Percentiles rank a stretch among this genome's conserved stretches.
Conservation (phyloP, 2,329 filamentous ascomycete species). For the Aspergillus vadensis region DNA sequence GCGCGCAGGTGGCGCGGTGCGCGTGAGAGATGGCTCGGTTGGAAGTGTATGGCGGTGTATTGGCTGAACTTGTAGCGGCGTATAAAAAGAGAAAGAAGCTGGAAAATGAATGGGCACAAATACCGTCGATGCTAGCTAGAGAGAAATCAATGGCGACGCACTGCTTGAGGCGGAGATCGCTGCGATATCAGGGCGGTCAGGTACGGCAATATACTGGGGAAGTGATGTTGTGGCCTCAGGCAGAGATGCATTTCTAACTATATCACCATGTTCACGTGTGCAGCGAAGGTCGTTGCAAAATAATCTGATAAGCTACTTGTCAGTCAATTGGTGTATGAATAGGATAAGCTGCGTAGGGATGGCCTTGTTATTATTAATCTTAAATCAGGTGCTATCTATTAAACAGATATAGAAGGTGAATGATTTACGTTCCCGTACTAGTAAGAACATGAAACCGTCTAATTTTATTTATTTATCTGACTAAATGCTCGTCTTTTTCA, state of each 20-base stretch:
- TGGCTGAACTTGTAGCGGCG: not conserved
- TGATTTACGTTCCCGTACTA: too few species aligned
- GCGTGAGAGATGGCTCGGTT: slow-evolving; percentile 12
- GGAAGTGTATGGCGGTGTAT: not conserved
- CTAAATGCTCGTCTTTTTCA: too few species aligned
- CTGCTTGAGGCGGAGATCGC: slow-evolving; percentile 9
- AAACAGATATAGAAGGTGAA: too few species aligned
- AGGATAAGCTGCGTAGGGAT: too few species aligned
- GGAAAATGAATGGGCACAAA: not conserved
- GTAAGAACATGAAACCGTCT: too few species aligned
- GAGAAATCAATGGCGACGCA: not conserved
- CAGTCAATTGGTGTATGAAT: too few species aligned
- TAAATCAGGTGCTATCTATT: fast-evolving
- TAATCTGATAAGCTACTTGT: too few species aligned
- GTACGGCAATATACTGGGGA: not conserved
- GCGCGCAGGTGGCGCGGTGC: slow-evolving; percentile 22
- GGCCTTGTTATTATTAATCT: too few species aligned
- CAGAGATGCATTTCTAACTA: not conserved
- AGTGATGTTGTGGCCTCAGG: not conserved
- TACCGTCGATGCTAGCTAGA: not conserved
- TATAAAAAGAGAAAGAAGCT: not conserved
- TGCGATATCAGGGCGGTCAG: slow-evolving; percentile 9
- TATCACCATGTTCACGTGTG: too few species aligned
- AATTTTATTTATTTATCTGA: too few species aligned
- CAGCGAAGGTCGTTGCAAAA: too few species aligned